These are phyloP conservation scores for Exophiala alcalophila DNA, from an alignment of 2,329 filamentous ascomycete species.

Conservation along the genomic window DNA sequence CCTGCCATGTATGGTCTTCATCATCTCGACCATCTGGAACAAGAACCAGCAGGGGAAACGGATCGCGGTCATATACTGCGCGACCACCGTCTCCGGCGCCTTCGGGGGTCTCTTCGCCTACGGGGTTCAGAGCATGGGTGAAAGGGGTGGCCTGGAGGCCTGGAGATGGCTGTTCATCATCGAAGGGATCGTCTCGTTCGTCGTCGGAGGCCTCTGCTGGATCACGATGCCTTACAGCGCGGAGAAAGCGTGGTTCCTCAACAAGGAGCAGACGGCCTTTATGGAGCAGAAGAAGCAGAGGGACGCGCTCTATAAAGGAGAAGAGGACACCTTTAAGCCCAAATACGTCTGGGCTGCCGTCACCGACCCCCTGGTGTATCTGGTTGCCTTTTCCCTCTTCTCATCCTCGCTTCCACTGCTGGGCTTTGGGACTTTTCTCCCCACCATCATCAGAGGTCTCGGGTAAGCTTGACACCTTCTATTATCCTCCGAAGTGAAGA, in stretches of 20 bases:
- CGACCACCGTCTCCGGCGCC: slow-evolving; percentile 18
- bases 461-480: slow-evolving; percentile 23
- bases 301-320: slow-evolving; percentile 33
- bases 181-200: slow-evolving; percentile 15
- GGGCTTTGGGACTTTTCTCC: slow-evolving; percentile 21
- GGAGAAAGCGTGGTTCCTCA: slow-evolving; percentile 22
- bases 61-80: slow-evolving; percentile 12
- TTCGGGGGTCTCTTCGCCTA: slow-evolving; percentile 24
- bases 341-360: slow-evolving; percentile 28
- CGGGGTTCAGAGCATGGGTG: slow-evolving; percentile 20
- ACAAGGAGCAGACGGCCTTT: slow-evolving; percentile 17
- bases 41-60: slow-evolving; percentile 15
- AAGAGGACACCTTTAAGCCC: slow-evolving; percentile 26
- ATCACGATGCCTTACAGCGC: slow-evolving; percentile 8
- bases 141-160: slow-evolving; percentile 9
- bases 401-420: slow-evolving; percentile 32
- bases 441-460: slow-evolving; percentile 24
- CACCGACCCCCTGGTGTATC: slow-evolving; percentile 15
- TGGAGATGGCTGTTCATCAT: slow-evolving; percentile 28
- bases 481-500: no score
- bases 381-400: slow-evolving; percentile 31
- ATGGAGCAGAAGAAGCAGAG: slow-evolving; percentile 29
- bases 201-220: slow-evolving; percentile 14
- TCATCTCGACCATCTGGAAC: slow-evolving; percentile 19
- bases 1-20: slow-evolving; percentile 9